Evolutionary conservation across 202 grass and related monocot species (phyloP).

Genomic region (Hordeum pubiflorum): DNA sequence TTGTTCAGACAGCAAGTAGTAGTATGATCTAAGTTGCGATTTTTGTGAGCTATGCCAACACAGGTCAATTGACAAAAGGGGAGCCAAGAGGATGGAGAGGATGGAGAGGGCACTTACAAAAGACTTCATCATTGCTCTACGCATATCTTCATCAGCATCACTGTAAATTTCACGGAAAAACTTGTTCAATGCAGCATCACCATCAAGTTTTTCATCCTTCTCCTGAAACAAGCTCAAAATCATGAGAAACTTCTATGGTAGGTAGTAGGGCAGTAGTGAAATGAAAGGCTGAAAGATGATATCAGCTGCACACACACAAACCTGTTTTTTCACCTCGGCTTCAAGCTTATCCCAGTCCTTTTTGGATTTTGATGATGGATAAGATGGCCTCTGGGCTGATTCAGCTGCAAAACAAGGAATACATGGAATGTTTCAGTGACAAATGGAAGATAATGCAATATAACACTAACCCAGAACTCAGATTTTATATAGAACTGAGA

Average conservation of each 20-base stretch:
- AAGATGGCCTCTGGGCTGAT: conserved; percentile 52
- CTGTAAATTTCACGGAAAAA: conserved; percentile 89
- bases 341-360: conserved; percentile 96
- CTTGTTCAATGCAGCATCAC: conserved; percentile 90
- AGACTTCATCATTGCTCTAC: conserved; percentile 94
- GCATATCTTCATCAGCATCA: conserved; percentile 87
- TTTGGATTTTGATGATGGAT: conserved; percentile 84
- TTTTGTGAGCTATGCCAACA: conserved; percentile 5
- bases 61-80: not conserved
- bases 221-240: conserved; percentile 47
- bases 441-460: not conserved
- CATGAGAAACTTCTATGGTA: not conserved
- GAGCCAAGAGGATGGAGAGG: not conserved
- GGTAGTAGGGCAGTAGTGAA: not conserved
- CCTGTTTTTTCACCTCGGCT: conserved; percentile 88
- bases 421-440: not conserved
- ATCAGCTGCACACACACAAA: not conserved
- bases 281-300: not conserved
- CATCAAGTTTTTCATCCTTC: conserved; percentile 91
- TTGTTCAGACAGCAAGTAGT: not conserved
- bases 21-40: not conserved
- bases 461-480: not conserved
- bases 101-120: conserved; percentile 49
- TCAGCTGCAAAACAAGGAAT: conserved; percentile 38
- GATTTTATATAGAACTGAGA: too few relatives aligned